Evolutionary conservation across 1,139 yeast species (phyloP), one percentile per base, ranked within the genome.

Genomic region (Hyphopichia pseudoburtonii): DNA sequence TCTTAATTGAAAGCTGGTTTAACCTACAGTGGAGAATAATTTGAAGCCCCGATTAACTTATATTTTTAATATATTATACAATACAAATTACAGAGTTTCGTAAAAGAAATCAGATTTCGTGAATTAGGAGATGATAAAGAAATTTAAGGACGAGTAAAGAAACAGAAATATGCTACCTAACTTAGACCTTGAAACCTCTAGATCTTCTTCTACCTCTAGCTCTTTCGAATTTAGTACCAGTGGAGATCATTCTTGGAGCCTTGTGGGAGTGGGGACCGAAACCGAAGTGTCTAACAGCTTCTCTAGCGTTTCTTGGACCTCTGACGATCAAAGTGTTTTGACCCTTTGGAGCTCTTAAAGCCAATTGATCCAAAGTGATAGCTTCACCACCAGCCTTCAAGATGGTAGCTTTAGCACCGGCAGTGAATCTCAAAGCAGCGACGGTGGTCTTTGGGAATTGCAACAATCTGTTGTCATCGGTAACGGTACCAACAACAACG

Each of bases 161-260:
- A 17, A 28, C 30, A 35, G 19, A 16, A 31, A 34, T 31, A 38
- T 34, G 38, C 36, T 44, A 57, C 50, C 53, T 61, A 63, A 58
- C 64, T 88, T 92, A 92, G 77, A 94, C 99, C 87, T 92, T 92
- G 98, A 92, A 92, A 81, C 96, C 98, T 83, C 95, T 88, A 57
- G 97, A 90, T 74, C 80, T 85, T 82, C 99, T 85, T 76, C 87
- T 94, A 84, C 98, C 98, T 87, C 98, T 92, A 65, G 97, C 98
- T 77, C 94, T 88, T 84, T 94, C 98, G 82, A 92, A 92, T 81
- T 92, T 94, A 83, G 97, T 92, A 73, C 98, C 98, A 76, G 81
- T 89, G 54, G 97, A 90, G 68, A 77, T 66, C 73, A 92, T 85
- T 82, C 95, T 89, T 78, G 99, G 99, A 66, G 97, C 98, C 87